Conservation (phyloP, 768 basidiomycete species). For the Austroboletus eburneus region DNA sequence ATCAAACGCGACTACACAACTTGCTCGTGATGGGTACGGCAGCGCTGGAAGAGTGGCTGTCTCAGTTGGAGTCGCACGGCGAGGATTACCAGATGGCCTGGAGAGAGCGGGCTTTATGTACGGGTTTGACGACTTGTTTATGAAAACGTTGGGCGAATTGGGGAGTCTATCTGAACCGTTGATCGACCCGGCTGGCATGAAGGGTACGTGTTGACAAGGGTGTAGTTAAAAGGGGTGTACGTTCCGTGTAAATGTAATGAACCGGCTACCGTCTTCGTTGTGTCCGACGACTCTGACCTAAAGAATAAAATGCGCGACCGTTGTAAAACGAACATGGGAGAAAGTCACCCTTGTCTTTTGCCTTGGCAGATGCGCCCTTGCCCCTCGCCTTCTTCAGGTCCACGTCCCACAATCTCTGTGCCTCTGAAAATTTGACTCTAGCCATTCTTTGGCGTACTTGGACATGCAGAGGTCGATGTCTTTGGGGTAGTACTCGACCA, state of each 20-base stretch:
- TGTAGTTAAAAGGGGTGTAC: no score
- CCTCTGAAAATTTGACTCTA: conserved; percentile 62
- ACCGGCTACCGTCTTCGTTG: conserved; percentile 38
- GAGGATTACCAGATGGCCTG: conserved; percentile 36
- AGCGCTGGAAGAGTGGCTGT: conserved; percentile 67
- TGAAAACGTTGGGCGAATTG: conserved; percentile 55
- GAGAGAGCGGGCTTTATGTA: conserved; percentile 53
- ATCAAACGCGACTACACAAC: conserved; percentile 65
- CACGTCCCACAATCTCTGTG: conserved; percentile 66
- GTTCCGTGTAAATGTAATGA: no score
- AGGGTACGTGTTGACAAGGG: background rate
- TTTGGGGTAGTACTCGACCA: conserved; percentile 79
- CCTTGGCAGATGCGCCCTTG: conserved; percentile 86
- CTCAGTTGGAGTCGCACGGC: conserved; percentile 24
- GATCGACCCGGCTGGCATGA: no score
- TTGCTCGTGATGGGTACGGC: conserved; percentile 58
- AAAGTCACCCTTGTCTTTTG: conserved; percentile 57
- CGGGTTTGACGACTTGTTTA: conserved; percentile 61
- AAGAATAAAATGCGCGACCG: background rate
- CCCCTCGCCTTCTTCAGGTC: conserved; percentile 68
- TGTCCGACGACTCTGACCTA: conserved; percentile 52
- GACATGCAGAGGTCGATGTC: conserved; percentile 54
- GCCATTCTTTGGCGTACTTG: no score
- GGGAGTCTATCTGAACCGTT: conserved; percentile 39
- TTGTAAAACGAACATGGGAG: no score